Conservation (phyloP, 2,329 filamentous ascomycete species). For the Moelleriella libera region DNA sequence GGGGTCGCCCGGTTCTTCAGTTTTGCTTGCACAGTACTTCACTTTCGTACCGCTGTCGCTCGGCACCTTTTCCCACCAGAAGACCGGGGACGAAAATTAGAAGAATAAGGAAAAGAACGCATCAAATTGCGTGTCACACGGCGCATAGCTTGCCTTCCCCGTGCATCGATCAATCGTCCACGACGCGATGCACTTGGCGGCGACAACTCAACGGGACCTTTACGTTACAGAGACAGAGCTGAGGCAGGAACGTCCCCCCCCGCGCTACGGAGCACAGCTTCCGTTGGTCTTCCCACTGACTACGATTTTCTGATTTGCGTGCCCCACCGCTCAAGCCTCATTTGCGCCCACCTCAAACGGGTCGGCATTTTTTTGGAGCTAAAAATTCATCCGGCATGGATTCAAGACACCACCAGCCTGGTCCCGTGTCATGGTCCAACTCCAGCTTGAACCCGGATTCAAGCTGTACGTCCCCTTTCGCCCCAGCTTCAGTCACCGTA, state of each 20-base stretch:
- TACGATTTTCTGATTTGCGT: background rate
- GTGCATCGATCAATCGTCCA: too few species aligned
- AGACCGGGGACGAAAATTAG: too few species aligned
- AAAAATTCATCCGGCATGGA: slow-evolving; percentile 19
- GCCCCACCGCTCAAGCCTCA: slow-evolving; percentile 1
- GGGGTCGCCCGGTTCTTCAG: too few species aligned
- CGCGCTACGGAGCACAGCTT: too few species aligned
- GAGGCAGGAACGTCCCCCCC: too few species aligned
- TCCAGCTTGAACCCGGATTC: slow-evolving; percentile 1
- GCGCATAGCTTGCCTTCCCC: too few species aligned
- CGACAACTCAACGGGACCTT: too few species aligned
- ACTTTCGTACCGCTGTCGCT: background rate
- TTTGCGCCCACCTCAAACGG: background rate
- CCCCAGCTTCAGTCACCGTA: slow-evolving; percentile 2
- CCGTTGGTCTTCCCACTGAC: too few species aligned
- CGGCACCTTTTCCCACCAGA: background rate
- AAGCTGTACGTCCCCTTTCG: slow-evolving; percentile 1
- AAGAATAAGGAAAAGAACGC: too few species aligned
- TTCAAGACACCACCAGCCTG: slow-evolving; percentile 12
- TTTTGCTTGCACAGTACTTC: background rate
- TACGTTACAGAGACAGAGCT: too few species aligned
- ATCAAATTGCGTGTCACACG: too few species aligned
- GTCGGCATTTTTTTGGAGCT: slow-evolving; percentile 18
- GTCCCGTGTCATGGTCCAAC: slow-evolving; percentile 5
- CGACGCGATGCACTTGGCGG: too few species aligned